These are phyloP conservation scores for Bonia amplexicaulis DNA, from an alignment of 176 grass and related monocot species.

Conservation along the genomic window DNA sequence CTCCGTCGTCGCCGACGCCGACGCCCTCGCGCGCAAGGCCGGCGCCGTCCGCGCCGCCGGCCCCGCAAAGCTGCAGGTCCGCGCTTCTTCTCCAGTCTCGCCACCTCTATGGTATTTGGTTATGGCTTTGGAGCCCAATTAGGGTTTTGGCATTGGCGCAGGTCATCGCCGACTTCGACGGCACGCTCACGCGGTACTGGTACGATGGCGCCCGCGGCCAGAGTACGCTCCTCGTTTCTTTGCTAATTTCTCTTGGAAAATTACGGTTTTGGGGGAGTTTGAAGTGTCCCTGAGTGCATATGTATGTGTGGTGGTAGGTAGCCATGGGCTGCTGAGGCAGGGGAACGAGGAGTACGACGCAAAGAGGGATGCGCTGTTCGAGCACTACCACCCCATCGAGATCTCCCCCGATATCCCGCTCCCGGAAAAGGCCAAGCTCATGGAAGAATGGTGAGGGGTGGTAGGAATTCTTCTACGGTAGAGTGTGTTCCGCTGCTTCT, in stretches of 20 bases:
- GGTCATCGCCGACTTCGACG: constrained; percentile 97
- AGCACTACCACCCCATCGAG: constrained; percentile 92
- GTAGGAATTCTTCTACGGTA: neutral
- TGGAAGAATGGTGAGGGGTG: constrained; percentile 79
- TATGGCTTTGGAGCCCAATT: neutral
- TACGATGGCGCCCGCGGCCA: constrained; percentile 70
- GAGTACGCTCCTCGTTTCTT: constrained; percentile 48
- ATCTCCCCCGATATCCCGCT: constrained; percentile 70
- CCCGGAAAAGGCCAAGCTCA: constrained; percentile 79
- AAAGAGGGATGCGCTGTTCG: constrained; percentile 74
- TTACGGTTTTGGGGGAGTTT: neutral
- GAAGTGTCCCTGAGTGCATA: neutral
- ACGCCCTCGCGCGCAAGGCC: constrained; percentile 28
- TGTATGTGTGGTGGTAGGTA: constrained; percentile 39
- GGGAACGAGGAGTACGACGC: constrained; percentile 71
- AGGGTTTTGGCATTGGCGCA: neutral
- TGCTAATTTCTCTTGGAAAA: neutral
- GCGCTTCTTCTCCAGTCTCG: neutral
- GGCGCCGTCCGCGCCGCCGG: constrained; percentile 47
- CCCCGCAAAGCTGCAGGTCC: constrained; percentile 44
- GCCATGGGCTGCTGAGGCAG: constrained; percentile 84
- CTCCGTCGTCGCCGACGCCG: constrained; percentile 27
- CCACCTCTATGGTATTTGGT: neutral
- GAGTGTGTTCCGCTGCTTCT: neutral
- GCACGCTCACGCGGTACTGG: constrained; percentile 91